Evolutionary conservation across 2,329 filamentous ascomycete genomes (phyloP).

Genomic region (Aspergillus bombycis): DNA sequence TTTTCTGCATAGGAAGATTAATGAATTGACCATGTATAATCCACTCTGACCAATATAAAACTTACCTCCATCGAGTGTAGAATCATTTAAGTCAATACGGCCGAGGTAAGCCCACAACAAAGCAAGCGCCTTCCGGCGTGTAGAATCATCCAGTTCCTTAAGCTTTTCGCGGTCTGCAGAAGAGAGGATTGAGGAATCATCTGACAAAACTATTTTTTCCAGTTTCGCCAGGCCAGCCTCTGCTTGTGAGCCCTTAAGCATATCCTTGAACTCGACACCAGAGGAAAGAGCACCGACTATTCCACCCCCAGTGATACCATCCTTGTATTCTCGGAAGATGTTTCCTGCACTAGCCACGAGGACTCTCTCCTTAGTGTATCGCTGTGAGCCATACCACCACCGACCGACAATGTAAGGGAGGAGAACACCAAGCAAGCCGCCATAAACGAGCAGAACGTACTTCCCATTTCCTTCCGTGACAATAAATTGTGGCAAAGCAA

Average conservation of each 20-base stretch:
- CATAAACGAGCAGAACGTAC: constrained; percentile 90
- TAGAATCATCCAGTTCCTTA: constrained; percentile 76
- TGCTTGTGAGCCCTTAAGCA: constrained; percentile 75
- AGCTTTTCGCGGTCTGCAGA: constrained; percentile 76
- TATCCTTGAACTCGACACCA: constrained; percentile 80
- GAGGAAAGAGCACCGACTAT: constrained; percentile 80
- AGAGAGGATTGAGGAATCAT: constrained; percentile 62
- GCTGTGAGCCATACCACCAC: constrained; percentile 98
- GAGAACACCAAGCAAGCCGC: constrained; percentile 81
- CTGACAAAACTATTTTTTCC: constrained; percentile 75
- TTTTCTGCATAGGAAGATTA: constrained; percentile 60
- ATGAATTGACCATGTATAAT: constrained; percentile 11
- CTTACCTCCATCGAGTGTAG: constrained; percentile 68
- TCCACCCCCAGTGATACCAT: constrained; percentile 77
- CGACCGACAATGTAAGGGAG: constrained; percentile 91
- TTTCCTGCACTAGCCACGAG: constrained; percentile 92
- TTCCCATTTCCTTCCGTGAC: constrained; percentile 93
- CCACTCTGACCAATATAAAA: not conserved
- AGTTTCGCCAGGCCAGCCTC: constrained; percentile 81
- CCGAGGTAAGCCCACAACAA: constrained; percentile 95
- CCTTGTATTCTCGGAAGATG: constrained; percentile 90
- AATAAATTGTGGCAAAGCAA: constrained; percentile 90
- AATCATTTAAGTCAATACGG: constrained; percentile 80
- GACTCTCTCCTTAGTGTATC: constrained; percentile 89
- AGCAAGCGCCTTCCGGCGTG: constrained; percentile 81